Base-by-base conservation (phyloP, 176 grass and related monocot genomes). In the Oryza meyeriana region DNA sequence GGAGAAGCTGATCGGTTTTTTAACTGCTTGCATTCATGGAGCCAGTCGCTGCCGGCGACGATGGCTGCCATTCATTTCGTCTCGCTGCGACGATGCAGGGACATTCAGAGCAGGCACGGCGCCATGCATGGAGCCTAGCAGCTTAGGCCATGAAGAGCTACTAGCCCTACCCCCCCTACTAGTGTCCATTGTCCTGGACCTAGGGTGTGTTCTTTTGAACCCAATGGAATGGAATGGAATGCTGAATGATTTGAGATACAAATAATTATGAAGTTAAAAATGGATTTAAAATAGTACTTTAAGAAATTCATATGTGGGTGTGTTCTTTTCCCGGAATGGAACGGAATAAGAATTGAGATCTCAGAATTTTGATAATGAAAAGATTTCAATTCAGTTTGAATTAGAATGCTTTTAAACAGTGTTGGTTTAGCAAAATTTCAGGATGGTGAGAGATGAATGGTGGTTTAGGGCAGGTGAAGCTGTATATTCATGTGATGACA, bases 41-140 rank as follows among this genome's bases (percentile, higher is more conserved):
- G 44, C 11, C 47, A 27, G 44, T 13, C 72, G 17, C 31, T 36
- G 72, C 9, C 3, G 72, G 2, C 22, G 48, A 75, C 13, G 50
- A 55, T 55, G 5, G 50, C 50, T 55, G 33, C n/a, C 50, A 73
- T 72, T 82, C 59, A 65, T 45, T 74, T 63, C 81, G 69, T 50
- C 31, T 20, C 61, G n/a, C 71, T 65, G 31, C 71, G n/a, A 17
- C 33, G 48, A 1, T 16, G 20, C 66, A 71, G 59, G 71, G 74
- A 83, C 71, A 75, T 52, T 74, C 77, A 76, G 73, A 69, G 20
- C 66, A 34, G 10, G 70, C 8, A 73, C 42, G 42, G 42, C 71
- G 27, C 29, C 41, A 10, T 44, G 69, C 3, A 45, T 17, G 14
- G 69, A 25, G 18, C 5, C 27, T 41, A 0, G 41, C 69, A 72